Evolutionary conservation across 2,329 filamentous ascomycete genomes (phyloP).

Genomic region (Cylindrodendrum hubeiense): DNA sequence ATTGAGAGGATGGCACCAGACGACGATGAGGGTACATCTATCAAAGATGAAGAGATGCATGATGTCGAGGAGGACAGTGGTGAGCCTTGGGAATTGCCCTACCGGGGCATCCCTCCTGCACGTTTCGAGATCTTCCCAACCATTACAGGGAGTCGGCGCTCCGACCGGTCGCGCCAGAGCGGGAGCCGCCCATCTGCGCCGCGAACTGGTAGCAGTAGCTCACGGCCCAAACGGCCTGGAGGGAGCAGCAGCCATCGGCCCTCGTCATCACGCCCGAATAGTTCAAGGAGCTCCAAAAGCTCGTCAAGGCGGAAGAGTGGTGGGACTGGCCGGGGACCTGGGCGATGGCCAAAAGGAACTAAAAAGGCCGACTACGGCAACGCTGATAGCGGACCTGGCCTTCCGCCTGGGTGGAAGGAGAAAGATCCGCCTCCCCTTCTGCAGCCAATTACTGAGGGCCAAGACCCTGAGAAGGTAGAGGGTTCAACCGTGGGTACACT

Average conservation of each 20-base stretch:
- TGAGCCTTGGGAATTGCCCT: conserved; percentile 60
- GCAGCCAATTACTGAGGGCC: conserved; percentile 30
- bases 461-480: conserved; percentile 27
- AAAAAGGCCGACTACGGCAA: conserved; percentile 78
- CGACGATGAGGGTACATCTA: conserved; percentile 49
- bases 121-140: conserved; percentile 86
- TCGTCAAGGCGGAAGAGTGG: conserved; percentile 68
- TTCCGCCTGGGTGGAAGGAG: conserved; percentile 69
- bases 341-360: conserved; percentile 75
- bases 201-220: conserved; percentile 50
- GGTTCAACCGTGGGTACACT: conserved; percentile 38
- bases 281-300: conserved; percentile 45
- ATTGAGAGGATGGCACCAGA: conserved; percentile 46
- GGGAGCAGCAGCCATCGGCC: conserved; percentile 48
- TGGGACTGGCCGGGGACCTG: conserved; percentile 73
- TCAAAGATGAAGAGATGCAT: conserved; percentile 43
- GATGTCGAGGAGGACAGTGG: conserved; percentile 44
- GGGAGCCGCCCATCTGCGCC: conserved; percentile 54
- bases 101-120: conserved; percentile 72
- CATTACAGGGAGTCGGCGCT: conserved; percentile 62
- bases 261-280: conserved; percentile 51
- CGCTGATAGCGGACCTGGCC: conserved; percentile 72
- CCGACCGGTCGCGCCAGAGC: conserved; percentile 58
- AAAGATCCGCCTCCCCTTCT: conserved; percentile 36
- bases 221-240: conserved; percentile 56